Evolutionary conservation across 805 yeast species (phyloP), one percentile per base, ranked within the genome.

Genomic region (Brettanomyces custersianus): DNA sequence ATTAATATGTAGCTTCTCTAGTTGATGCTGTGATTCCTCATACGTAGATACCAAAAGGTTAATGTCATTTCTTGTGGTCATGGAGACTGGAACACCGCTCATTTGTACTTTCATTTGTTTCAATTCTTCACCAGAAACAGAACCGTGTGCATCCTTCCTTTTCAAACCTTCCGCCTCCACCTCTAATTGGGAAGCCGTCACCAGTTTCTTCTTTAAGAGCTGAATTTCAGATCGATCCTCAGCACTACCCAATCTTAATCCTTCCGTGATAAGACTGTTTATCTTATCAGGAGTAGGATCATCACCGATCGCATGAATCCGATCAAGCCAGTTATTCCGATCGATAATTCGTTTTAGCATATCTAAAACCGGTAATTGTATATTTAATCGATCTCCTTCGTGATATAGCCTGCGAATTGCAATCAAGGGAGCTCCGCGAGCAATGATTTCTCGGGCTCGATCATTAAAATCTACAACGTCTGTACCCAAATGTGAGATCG

Each of bases 321-420:
- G 47, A 3, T 56, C 55, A 17, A 63, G 23, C 75, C 77, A 71
- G 15, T 45, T 45, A 30, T 56, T 45, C 39, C 67, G 59, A 21
- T 56, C 44, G 9, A 63, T 53, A 4, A 68, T 48, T 22, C 58
- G 53, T 33, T 62, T 65, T 33, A 72, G 52, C 15, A 60, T 38
- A 18, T 63, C 64, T 10, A 63, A 50, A 4, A 78, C 67, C 3
- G 74, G 70, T 12, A 81, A 51, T 5, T 62, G 65, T 26, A 82
- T 53, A 4, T 82, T 82, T 48, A 79, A 71, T 3, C 77, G 65
- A 38, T 65, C 62, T 2, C 88, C 90, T 25, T 74, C 52, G 30
- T 65, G 68, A 18, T 77, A 68, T 51, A 80, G 52, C 28, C 71
- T 75, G 25, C 63, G 57, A 3, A 72, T 46, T 13, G 72, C 55